A percentile compares a stretch with the other conserved stretches of the same genome.
These are phyloP conservation scores for Cystofilobasidium bisporidii DNA, from an alignment of 768 basidiomycete genomes.

Conservation along the genomic window DNA sequence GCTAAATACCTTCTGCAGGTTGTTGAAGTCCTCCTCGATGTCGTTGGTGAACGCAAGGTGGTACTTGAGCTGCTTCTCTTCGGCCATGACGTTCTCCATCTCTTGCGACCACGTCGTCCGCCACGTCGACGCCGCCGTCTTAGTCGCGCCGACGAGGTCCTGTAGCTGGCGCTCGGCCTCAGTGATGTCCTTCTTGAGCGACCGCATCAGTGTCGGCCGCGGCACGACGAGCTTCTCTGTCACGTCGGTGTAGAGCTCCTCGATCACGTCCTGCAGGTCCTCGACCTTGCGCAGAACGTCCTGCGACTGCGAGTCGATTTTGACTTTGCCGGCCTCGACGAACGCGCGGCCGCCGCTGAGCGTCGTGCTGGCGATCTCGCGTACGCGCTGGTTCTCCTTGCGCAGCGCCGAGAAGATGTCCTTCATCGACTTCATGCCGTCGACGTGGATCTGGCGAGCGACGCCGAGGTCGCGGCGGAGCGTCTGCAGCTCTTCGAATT, in stretches of 20 bases:
- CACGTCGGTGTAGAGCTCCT: slow-evolving; percentile 81
- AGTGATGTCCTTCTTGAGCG: slow-evolving; percentile 62
- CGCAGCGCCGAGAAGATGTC: slow-evolving; percentile 68
- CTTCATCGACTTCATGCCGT: slow-evolving; percentile 87
- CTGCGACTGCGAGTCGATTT: slow-evolving; percentile 80
- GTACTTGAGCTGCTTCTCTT: slow-evolving; percentile 85
- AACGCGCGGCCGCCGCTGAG: slow-evolving; percentile 79
- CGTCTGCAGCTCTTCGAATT: slow-evolving; percentile 91
- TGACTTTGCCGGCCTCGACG: slow-evolving; percentile 82
- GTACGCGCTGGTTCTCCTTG: slow-evolving; percentile 74
- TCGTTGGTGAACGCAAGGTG: slow-evolving; percentile 86
- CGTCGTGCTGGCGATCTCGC: slow-evolving; percentile 68
- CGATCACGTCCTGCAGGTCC: slow-evolving; percentile 82
- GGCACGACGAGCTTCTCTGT: slow-evolving; percentile 78
- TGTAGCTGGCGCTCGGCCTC: slow-evolving; percentile 59
- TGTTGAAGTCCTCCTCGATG: slow-evolving; percentile 82
- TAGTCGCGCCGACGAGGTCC: slow-evolving; percentile 71
- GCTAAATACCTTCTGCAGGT: slow-evolving; percentile 72
- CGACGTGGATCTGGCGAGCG: slow-evolving; percentile 88
- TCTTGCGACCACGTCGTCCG: slow-evolving; percentile 98
- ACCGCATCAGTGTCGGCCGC: slow-evolving; percentile 59
- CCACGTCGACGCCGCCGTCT: slow-evolving; percentile 90
- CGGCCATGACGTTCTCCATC: slow-evolving; percentile 89
- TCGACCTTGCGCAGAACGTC: slow-evolving; percentile 85
- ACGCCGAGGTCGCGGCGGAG: slow-evolving; percentile 84